Base-by-base conservation (phyloP, 2,329 filamentous ascomycete species). In the Dichotomopilus funicola region DNA sequence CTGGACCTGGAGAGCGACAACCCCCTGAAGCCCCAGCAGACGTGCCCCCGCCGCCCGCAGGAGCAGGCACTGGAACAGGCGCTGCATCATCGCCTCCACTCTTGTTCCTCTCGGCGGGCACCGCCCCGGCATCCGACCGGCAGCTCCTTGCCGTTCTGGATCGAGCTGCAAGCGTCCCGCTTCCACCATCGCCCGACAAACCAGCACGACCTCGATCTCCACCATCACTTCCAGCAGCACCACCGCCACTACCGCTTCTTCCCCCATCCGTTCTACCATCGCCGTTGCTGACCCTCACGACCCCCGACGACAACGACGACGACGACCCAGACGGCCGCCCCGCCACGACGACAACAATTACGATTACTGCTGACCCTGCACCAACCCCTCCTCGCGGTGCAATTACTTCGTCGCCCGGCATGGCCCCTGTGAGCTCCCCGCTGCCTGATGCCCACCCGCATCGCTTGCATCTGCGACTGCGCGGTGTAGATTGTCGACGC, bases 341-440 rank as follows among this genome's bases (percentile, higher is more conserved):
- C 35, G 41, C 54, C 35, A 55, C 61, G 35, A 47, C 59, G 40
- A 46, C 60, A 50, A 48, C 70, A 64, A 55, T 62, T 38, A 47
- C 59, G 43, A 46, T 62, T 52, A 48, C 70, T 64, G 65, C 59
- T 61, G 62, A 64, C 47, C 63, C 69, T 60, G 65, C 69, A 59
- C 65, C 54, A 56, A 66, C 53, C 62, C 62, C 42, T 43, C 60
- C 43, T 43, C 53, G 56, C 42, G 42, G 55, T 56, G 54, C 64
- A 62, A 60, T 63, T 61, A 45, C 61, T 44, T 48, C 49, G 51
- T 55, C 61, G 66, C 66, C 68, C 73, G 78, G 72, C 64, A 82
- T 82, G 79, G 74, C 78, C 73, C 73, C 78, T 66, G 79, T 82
- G 78, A 73, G 78, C 68, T 59, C 61, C 53, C 37, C 51, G 31